Evolutionary conservation across 2,329 filamentous ascomycete species (phyloP).

Genomic region (Metarhizium guizhouense): DNA sequence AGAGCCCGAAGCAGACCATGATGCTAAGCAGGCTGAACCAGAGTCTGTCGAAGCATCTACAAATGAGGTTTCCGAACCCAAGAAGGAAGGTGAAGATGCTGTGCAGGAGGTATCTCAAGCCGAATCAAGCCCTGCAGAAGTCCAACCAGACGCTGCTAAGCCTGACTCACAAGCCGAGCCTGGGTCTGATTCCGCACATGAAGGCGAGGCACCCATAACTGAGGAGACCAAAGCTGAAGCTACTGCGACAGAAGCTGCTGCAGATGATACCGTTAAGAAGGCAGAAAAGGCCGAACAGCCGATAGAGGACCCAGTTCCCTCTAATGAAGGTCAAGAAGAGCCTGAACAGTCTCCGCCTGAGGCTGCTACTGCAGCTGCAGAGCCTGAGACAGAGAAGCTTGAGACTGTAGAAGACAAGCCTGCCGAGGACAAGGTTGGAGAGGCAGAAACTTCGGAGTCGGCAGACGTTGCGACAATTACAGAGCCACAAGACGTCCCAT

Average conservation of each 20-base stretch:
- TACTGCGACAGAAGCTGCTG: neutral
- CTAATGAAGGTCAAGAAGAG: neutral
- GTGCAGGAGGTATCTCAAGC: neutral
- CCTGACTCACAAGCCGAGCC: neutral
- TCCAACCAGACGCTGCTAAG: neutral
- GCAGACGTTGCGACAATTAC: neutral
- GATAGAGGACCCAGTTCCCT: neutral
- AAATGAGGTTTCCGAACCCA: neutral
- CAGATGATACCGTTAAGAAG: neutral
- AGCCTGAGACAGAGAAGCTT: neutral
- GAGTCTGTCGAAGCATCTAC: neutral
- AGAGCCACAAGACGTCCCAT: neutral
- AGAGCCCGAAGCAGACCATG: neutral
- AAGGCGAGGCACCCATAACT: neutral
- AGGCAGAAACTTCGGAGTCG: neutral
- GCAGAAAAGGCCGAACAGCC: neutral
- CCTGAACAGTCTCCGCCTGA: neutral
- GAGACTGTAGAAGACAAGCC: neutral
- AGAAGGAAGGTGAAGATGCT: neutral
- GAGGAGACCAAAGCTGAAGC: neutral
- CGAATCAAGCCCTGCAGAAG: neutral
- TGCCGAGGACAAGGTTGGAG: neutral
- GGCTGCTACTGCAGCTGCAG: neutral
- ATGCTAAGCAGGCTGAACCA: neutral
- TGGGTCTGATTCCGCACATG: neutral